phyloP scores from a whole-genome alignment of 2,329 filamentous ascomycete genomes.

The Tolypocladium cylindrosporum region DNA sequence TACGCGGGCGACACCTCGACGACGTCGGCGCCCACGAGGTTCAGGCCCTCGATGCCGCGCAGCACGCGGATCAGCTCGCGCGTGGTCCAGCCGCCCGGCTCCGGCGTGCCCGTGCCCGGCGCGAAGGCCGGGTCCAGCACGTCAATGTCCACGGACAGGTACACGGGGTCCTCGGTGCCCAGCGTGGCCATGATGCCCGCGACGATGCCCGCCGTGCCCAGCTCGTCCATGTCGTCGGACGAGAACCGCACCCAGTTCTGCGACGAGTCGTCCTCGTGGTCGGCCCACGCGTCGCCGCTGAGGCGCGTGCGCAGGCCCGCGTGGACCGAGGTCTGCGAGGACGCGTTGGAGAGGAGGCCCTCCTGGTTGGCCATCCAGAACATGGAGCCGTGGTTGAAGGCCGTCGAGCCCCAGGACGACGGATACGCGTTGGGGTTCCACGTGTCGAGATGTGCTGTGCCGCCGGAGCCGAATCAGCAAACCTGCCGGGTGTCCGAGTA shows the following conservation, averaged over 20 bases:
- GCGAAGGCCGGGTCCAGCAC: conserved; percentile 61
- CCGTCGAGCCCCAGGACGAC: conserved; percentile 52
- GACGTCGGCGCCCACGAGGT: conserved; percentile 80
- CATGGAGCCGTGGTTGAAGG: conserved; percentile 85
- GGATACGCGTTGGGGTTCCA: conserved; percentile 80
- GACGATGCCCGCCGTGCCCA: conserved; percentile 63
- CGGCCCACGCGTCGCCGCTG: conserved; percentile 51
- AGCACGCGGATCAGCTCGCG: conserved; percentile 78
- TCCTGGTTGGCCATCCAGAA: conserved; percentile 83
- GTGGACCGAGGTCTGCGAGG: conserved; percentile 65
- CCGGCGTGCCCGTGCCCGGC: conserved; percentile 78
- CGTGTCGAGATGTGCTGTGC: conserved; percentile 60
- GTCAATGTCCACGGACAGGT: conserved; percentile 74
- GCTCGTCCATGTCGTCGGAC: conserved; percentile 77
- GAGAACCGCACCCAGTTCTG: conserved; percentile 74
- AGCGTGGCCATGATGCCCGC: conserved; percentile 60
- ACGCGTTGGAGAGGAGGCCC: conserved; percentile 62
- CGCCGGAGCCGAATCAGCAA: background rate
- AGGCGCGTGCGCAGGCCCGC: conserved; percentile 74
- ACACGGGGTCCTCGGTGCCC: conserved; percentile 68
- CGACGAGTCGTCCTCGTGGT: conserved; percentile 61
- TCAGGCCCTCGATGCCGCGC: conserved; percentile 70
- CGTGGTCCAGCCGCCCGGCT: conserved; percentile 86
- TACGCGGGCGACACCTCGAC: conserved; percentile 81
- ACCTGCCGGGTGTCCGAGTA: background rate